Conservation (phyloP, 2,329 filamentous ascomycete species). For the Sclerotinia spermophila region DNA sequence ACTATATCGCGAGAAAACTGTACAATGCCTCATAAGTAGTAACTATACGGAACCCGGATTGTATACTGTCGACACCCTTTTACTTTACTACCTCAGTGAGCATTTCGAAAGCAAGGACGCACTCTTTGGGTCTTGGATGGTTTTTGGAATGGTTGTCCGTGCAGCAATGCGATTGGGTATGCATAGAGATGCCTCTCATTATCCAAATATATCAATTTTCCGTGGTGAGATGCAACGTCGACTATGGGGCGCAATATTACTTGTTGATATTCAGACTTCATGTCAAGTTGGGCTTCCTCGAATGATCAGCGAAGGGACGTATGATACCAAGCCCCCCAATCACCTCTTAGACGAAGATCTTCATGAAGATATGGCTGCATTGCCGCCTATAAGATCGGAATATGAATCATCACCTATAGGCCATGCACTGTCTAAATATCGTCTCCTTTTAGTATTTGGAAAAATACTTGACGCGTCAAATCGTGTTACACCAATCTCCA, state of each 20-base stretch:
- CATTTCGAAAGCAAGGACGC: slow-evolving; percentile 49
- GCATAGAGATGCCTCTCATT: slow-evolving; percentile 52
- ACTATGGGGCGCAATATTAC: slow-evolving; percentile 50
- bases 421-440: slow-evolving; percentile 50
- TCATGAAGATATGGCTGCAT: slow-evolving; percentile 47
- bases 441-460: slow-evolving; percentile 47
- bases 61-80: slow-evolving; percentile 48
- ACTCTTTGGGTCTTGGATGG: slow-evolving; percentile 53
- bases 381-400: slow-evolving; percentile 53
- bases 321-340: slow-evolving; percentile 56
- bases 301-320: slow-evolving; percentile 61
- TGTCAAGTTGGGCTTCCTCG: slow-evolving; percentile 66
- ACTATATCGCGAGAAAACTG: slow-evolving; percentile 47
- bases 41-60: slow-evolving; percentile 49
- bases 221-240: slow-evolving; percentile 61
- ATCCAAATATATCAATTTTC: slow-evolving; percentile 47
- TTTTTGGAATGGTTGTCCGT: slow-evolving; percentile 49
- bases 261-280: slow-evolving; percentile 61
- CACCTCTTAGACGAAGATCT: slow-evolving; percentile 66
- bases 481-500: slow-evolving; percentile 45
- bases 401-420: slow-evolving; percentile 55
- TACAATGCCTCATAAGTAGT: slow-evolving; percentile 49
- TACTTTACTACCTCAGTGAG: slow-evolving; percentile 51
- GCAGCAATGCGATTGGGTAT: slow-evolving; percentile 56
- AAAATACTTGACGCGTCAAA: slow-evolving; percentile 51